A percentile compares a stretch with the other conserved stretches of the same genome.
These are phyloP conservation scores for Symbiodinium natans DNA, from an alignment of 73 alveolate species.

Conservation along the genomic window DNA sequence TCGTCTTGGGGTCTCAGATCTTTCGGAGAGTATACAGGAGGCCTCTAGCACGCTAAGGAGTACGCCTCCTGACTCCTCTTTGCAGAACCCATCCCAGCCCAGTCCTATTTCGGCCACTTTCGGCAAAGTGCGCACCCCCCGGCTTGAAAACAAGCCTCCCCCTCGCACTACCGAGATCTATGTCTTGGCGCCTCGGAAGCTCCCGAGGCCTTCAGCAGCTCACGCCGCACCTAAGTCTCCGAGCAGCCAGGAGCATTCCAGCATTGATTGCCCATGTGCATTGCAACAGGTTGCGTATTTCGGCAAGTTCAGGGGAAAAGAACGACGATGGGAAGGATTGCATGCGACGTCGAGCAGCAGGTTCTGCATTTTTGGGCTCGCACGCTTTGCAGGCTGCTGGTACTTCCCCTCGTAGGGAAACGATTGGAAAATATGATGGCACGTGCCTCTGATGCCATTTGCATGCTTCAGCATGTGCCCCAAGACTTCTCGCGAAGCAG, in stretches of 20 bases:
- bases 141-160: too few species aligned
- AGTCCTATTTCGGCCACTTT: too few species aligned
- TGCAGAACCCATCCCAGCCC: too few species aligned
- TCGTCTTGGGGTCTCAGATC: too few species aligned
- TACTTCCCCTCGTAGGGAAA: background rate
- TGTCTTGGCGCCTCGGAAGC: background rate
- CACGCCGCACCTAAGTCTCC: conserved; percentile 48
- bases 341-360: background rate
- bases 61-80: too few species aligned
- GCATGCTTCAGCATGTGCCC: background rate
- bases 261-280: background rate
- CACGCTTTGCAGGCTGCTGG: background rate
- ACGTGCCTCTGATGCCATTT: background rate
- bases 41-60: too few species aligned
- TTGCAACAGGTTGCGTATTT: background rate
- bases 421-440: background rate
- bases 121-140: too few species aligned
- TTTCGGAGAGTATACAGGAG: too few species aligned
- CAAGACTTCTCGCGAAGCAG: background rate
- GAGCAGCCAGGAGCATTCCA: background rate
- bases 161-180: too few species aligned
- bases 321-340: too few species aligned
- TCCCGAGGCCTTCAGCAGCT: conserved; percentile 41
- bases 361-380: background rate
- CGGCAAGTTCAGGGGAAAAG: too few species aligned